phyloP scores from a whole-genome alignment of 176 grass and related monocot species.

The Carex scoparia region DNA sequence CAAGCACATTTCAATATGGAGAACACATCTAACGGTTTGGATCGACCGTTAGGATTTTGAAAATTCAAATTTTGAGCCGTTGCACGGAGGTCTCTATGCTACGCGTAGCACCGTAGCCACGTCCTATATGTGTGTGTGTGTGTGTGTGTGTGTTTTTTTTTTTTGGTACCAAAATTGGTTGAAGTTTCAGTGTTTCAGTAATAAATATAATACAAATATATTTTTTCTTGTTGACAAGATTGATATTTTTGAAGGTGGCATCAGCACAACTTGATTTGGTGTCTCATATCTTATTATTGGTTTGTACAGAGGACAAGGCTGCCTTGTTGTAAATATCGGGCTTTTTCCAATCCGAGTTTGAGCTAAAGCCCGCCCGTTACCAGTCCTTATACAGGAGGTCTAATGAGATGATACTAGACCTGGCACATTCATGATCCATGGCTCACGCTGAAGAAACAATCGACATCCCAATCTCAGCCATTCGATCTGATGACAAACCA shows the following conservation, averaged over 20 bases:
- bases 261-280: not conserved
- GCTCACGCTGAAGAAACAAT: conserved; percentile 17
- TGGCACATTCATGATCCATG: not conserved
- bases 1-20: no score
- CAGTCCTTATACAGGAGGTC: not conserved
- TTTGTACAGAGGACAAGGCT: not conserved
- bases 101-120: no score
- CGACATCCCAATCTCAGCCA: conserved; percentile 11
- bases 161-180: not conserved
- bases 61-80: no score
- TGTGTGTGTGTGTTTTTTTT: not conserved
- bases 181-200: not conserved
- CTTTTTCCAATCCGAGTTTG: not conserved
- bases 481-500: not conserved
- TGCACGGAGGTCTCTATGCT: no score
- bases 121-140: no score
- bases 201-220: not conserved
- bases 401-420: not conserved
- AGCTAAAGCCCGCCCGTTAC: not conserved
- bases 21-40: no score
- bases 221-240: not conserved
- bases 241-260: not conserved
- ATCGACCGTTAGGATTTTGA: no score
- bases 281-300: not conserved
- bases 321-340: not conserved